Conservation (phyloP, 768 basidiomycete species). For the Hemileccinum rubropunctum region DNA sequence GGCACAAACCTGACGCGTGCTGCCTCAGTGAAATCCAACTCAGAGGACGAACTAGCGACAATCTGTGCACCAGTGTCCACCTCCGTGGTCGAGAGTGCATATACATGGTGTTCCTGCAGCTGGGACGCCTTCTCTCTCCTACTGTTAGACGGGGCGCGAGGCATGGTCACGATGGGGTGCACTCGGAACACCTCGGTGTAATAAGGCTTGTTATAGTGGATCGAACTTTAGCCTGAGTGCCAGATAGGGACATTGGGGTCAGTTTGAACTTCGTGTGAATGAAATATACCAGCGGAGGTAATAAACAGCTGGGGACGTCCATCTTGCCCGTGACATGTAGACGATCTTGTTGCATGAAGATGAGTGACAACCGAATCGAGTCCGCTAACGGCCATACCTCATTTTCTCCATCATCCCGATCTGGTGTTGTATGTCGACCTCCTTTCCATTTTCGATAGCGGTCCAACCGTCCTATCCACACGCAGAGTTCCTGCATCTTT, state of each 20-base stretch:
- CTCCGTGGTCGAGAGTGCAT: conserved; percentile 38
- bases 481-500: conserved; percentile 29
- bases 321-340: conserved; percentile 29
- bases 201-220: too few relatives aligned
- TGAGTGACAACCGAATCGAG: background rate
- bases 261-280: too few relatives aligned
- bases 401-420: conserved; percentile 30
- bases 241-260: too few relatives aligned
- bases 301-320: too few relatives aligned
- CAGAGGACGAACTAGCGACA: conserved; percentile 40
- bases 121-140: too few relatives aligned
- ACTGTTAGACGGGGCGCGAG: too few relatives aligned
- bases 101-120: conserved; percentile 5
- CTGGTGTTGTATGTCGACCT: conserved; percentile 16
- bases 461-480: conserved; percentile 33
- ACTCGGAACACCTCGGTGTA: too few relatives aligned
- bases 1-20: conserved; percentile 45
- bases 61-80: conserved; percentile 64
- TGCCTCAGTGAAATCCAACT: conserved; percentile 52
- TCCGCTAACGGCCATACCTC: too few relatives aligned
- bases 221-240: too few relatives aligned
- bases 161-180: too few relatives aligned
- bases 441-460: conserved; percentile 28
- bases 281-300: too few relatives aligned
- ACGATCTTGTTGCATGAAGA: conserved; percentile 18